phyloP scores from a whole-genome alignment of 257 asterid genomes.

The Solanum bulbocastanum region DNA sequence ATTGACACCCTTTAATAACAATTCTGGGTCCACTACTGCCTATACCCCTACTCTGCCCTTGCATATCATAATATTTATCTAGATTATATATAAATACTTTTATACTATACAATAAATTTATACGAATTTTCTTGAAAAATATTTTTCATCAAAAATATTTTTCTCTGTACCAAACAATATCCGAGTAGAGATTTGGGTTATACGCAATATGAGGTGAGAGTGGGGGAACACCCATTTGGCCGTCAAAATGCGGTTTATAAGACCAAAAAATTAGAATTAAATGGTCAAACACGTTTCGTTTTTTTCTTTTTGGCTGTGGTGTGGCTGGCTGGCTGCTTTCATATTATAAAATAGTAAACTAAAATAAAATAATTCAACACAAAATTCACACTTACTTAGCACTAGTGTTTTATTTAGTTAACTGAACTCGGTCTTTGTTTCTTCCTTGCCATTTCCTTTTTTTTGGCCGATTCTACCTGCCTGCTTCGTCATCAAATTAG shows the following conservation, averaged over 20 bases:
- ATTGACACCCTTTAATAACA: no score
- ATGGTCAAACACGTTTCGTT: conserved; percentile 48
- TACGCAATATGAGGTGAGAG: background rate
- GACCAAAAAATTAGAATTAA: conserved; percentile 9
- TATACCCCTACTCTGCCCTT: no score
- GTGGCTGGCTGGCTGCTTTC: background rate
- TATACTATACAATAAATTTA: no score
- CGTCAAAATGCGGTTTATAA: background rate
- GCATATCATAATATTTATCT: no score
- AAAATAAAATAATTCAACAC: background rate
- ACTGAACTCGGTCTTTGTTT: background rate
- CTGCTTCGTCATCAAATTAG: background rate
- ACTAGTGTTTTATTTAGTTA: background rate
- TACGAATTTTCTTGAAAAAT: no score
- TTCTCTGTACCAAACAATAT: no score
- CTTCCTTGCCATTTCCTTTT: background rate
- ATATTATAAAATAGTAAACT: background rate
- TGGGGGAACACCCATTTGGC: background rate
- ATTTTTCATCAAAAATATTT: no score
- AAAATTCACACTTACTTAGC: background rate
- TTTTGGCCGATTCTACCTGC: background rate
- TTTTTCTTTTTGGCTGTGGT: background rate
- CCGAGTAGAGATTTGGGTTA: background rate
- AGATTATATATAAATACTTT: no score
- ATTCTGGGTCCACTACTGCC: no score